Conservation (phyloP, 768 basidiomycete species). For the Rhodocollybia butyracea region DNA sequence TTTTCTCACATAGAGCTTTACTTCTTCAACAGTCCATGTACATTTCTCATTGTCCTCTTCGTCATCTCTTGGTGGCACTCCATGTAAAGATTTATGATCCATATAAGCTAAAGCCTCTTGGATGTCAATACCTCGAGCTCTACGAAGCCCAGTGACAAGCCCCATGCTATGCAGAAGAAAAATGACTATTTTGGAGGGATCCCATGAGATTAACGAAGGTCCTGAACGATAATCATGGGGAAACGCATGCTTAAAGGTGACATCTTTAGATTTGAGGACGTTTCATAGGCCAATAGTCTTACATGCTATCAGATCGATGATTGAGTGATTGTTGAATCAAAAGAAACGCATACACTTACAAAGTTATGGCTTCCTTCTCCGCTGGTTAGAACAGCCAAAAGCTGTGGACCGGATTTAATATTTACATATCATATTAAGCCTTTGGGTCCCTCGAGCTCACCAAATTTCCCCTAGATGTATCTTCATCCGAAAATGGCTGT, state of each 20-base stretch:
- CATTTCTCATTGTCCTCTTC: constrained; percentile 8
- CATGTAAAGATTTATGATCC: constrained; percentile 34
- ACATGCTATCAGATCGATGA: background rate
- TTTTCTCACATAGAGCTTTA: constrained; percentile 14
- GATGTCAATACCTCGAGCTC: constrained; percentile 47
- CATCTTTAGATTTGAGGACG: no score
- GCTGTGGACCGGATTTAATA: constrained; percentile 29
- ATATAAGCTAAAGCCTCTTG: constrained; percentile 46
- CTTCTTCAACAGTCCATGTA: constrained; percentile 32
- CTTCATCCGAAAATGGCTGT: constrained; percentile 78
- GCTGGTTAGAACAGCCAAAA: constrained; percentile 65
- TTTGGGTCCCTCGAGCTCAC: constrained; percentile 37
- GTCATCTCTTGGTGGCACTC: constrained; percentile 12
- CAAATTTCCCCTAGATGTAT: constrained; percentile 71
- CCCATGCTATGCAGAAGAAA: constrained; percentile 45
- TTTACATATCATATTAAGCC: background rate
- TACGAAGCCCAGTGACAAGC: constrained; percentile 44
- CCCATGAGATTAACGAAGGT: constrained; percentile 61
- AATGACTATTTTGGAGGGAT: constrained; percentile 82
- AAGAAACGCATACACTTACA: constrained; percentile 34
- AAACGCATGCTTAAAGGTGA: constrained; percentile 56
- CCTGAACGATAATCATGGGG: constrained; percentile 78
- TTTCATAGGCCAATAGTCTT: background rate
- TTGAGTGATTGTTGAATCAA: background rate
- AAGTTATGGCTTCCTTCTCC: constrained; percentile 83